These are phyloP conservation scores for Aspergillus japonicus DNA, from an alignment of 2,329 filamentous ascomycete species.

Conservation along the genomic window DNA sequence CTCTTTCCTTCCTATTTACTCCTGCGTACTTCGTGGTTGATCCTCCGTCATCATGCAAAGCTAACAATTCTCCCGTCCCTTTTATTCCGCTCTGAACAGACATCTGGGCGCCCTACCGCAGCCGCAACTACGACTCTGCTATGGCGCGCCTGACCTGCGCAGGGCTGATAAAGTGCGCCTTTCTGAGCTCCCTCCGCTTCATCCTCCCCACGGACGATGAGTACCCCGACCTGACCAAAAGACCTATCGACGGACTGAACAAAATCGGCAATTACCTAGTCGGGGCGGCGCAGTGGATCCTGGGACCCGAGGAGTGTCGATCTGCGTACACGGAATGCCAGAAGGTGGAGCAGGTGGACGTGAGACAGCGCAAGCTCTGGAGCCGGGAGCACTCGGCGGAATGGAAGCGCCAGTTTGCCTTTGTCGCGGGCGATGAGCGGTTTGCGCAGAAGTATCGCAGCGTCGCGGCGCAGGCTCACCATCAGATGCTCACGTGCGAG, in stretches of 20 bases:
- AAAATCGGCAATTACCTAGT: background rate
- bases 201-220: background rate
- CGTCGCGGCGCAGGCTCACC: too few species aligned
- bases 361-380: background rate
- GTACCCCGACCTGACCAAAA: background rate
- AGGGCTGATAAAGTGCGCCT: background rate
- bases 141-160: background rate
- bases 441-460: too few species aligned
- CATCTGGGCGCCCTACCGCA: background rate
- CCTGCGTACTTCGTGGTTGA: too few species aligned
- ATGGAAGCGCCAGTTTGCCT: too few species aligned
- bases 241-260: background rate
- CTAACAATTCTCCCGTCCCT: too few species aligned
- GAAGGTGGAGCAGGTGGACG: background rate
- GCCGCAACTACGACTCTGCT: background rate
- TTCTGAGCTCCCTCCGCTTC: background rate
- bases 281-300: background rate
- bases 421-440: too few species aligned
- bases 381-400: too few species aligned
- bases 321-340: background rate
- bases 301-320: background rate
- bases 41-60: too few species aligned
- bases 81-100: background rate
- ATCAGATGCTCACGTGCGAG: too few species aligned
- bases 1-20: too few species aligned